Percentiles rank a stretch among this genome's conserved stretches.
These are phyloP conservation scores for Potentilla sterilis DNA, from an alignment of 306 rosid genomes.

Conservation along the genomic window DNA sequence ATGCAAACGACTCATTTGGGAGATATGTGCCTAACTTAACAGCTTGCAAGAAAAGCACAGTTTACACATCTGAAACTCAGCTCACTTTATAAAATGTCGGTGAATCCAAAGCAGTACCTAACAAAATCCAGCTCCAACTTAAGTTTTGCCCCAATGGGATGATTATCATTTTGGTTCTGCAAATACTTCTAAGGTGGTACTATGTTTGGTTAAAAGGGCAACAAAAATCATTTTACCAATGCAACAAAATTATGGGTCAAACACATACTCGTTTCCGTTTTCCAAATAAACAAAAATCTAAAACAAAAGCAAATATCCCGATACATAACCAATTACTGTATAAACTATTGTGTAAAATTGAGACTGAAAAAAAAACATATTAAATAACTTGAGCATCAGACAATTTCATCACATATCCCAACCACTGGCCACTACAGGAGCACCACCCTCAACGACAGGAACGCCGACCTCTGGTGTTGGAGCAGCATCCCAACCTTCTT, in stretches of 20 bases:
- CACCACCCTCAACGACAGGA: slow-evolving; percentile 21
- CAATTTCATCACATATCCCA: slow-evolving; percentile 19
- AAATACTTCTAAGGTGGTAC: too few relatives aligned
- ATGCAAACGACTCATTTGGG: too few relatives aligned
- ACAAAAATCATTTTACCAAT: too few relatives aligned
- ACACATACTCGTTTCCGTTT: neutral
- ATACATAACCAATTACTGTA: neutral
- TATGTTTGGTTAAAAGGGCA: too few relatives aligned
- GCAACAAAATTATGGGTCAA: neutral
- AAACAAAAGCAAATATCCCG: neutral
- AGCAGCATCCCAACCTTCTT: slow-evolving; percentile 43
- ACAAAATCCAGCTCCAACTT: too few relatives aligned
- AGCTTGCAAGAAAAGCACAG: too few relatives aligned
- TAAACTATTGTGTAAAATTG: neutral
- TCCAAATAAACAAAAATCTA: neutral
- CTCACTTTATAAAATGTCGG: too few relatives aligned
- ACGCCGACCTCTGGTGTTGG: slow-evolving; percentile 22
- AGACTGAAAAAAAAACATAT: neutral
- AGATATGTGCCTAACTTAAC: too few relatives aligned
- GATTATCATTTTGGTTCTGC: too few relatives aligned
- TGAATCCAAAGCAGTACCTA: too few relatives aligned
- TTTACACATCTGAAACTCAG: too few relatives aligned
- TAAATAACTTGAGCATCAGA: neutral
- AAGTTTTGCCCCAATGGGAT: too few relatives aligned
- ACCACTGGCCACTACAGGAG: neutral